These are phyloP conservation scores for Bacidia rubella DNA, from an alignment of 495 filamentous ascomycete genomes.

Conservation along the genomic window DNA sequence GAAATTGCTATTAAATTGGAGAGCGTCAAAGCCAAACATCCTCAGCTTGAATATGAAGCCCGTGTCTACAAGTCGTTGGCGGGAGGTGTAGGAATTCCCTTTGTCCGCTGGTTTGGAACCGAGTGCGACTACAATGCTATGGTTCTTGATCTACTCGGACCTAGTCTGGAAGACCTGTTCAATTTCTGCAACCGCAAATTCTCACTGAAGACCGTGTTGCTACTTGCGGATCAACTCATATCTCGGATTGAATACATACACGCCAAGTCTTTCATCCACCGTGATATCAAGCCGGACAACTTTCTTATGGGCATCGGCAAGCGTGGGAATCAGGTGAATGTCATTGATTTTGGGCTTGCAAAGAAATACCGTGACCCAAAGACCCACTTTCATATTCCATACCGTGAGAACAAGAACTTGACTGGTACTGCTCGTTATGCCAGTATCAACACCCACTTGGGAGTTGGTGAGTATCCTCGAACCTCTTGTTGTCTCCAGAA, in stretches of 20 bases:
- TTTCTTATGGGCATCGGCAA: constrained; percentile 99
- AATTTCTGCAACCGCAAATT: constrained; percentile 99
- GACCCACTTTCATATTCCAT: constrained; percentile 99
- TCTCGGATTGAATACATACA: constrained; percentile 99
- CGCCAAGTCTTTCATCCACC: constrained; percentile 99
- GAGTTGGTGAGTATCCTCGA: constrained; percentile 52
- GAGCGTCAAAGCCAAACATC: constrained; percentile 99
- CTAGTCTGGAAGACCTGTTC: constrained; percentile 98
- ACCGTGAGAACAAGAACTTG: constrained; percentile 99
- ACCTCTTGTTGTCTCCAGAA: background rate
- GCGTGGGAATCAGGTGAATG: constrained; percentile 99
- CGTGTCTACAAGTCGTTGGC: constrained; percentile 99
- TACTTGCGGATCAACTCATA: constrained; percentile 96
- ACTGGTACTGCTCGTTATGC: constrained; percentile 98
- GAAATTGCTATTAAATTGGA: constrained; percentile 99
- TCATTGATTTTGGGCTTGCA: constrained; percentile 97
- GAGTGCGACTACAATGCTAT: constrained; percentile 99
- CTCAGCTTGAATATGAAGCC: constrained; percentile 98
- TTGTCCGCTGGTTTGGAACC: constrained; percentile 99
- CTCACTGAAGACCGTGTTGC: constrained; percentile 96
- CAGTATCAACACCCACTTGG: constrained; percentile 97
- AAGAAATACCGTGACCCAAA: constrained; percentile 99
- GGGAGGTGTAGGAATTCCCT: constrained; percentile 96
- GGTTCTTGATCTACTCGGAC: constrained; percentile 96
- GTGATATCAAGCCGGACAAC: constrained; percentile 99